phyloP scores from a whole-genome alignment of 768 basidiomycete species.

The Calocybe gangraenosa region DNA sequence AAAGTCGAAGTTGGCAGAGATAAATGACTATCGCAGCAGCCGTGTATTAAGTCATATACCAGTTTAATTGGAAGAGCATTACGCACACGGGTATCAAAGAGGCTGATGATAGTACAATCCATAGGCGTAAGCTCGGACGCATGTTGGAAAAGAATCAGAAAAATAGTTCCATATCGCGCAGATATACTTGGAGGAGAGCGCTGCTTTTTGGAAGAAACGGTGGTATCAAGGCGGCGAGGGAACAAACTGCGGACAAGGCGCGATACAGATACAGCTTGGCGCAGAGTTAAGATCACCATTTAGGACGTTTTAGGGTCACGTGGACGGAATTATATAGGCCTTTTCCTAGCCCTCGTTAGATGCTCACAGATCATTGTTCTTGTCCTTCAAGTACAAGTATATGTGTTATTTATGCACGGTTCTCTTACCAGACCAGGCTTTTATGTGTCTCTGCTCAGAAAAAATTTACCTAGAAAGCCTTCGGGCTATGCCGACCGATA shows the following conservation, averaged over 20 bases:
- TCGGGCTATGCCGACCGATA: too few species aligned
- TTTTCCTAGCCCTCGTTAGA: too few species aligned
- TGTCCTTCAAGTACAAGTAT: too few species aligned
- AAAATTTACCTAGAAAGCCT: too few species aligned
- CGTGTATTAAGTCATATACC: neutral
- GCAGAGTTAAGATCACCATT: too few species aligned
- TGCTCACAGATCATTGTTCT: too few species aligned
- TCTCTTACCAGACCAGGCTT: too few species aligned
- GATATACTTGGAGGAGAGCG: neutral
- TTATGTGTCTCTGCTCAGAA: too few species aligned
- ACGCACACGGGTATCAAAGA: constrained; percentile 10
- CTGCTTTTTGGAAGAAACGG: neutral
- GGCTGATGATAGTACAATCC: constrained; percentile 1
- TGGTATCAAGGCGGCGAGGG: neutral
- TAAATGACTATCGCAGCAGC: constrained; percentile 6
- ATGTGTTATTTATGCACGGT: too few species aligned
- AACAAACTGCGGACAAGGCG: neutral
- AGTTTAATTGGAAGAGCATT: neutral
- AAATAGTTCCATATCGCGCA: constrained; percentile 4
- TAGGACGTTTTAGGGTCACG: too few species aligned
- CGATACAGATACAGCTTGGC: too few species aligned
- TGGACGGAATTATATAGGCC: too few species aligned
- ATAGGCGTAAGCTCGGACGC: neutral
- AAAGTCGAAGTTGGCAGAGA: constrained; percentile 15
- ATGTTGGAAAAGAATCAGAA: constrained; percentile 3